Base-by-base conservation (phyloP, 202 grass and related monocot species). In the Schoenoplectus tabernaemontani region DNA sequence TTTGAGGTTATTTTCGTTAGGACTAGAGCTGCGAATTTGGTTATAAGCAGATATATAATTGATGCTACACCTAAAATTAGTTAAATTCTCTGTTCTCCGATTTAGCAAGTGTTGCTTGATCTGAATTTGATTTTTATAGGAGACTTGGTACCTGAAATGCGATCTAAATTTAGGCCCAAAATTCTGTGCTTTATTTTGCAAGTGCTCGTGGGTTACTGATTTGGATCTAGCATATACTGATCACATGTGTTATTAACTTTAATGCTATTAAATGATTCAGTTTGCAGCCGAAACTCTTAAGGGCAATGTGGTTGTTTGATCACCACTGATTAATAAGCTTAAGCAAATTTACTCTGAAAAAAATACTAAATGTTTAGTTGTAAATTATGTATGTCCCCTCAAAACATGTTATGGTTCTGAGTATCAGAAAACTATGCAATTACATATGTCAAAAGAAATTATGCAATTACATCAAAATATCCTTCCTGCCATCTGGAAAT, bases 81-180 rank as follows among this genome's bases (percentile, higher is more conserved):
- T 34, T 48, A 22, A 53, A 53, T 74, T 26, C 24, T n/a, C 24
- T 74, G 42, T 53, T 3, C 1, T n/a, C 7, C 16, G 42, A 75
- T 75, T 74, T n/a, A 53, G 24, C 70, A 74, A 74, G 24, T 74
- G 3, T 51, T n/a, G 51, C 42, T 51, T n/a, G 26, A 75, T 34
- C 15, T 34, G 15, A 34, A 53, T 10, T 75, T 34, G 47, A 75
- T 36, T 54, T 5, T 32, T 20, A 9, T 24, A 34, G 44, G 8
- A 7, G 70, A 44, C n/a, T 53, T 11, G 46, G 24, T 33, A 54
- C 7, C 36, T 54, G 15, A 11, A 75, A 53, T 34, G 7, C 10
- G 46, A 51, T 75, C 28, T 75, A 4, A 36, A 33, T 16, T 54
- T 53, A 51, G 47, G 47, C 36, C 16, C 46, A 75, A 34, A 69